These are phyloP conservation scores for Cavenderia fasciculata DNA, from an alignment of 78 protist species.

Conservation along the genomic window DNA sequence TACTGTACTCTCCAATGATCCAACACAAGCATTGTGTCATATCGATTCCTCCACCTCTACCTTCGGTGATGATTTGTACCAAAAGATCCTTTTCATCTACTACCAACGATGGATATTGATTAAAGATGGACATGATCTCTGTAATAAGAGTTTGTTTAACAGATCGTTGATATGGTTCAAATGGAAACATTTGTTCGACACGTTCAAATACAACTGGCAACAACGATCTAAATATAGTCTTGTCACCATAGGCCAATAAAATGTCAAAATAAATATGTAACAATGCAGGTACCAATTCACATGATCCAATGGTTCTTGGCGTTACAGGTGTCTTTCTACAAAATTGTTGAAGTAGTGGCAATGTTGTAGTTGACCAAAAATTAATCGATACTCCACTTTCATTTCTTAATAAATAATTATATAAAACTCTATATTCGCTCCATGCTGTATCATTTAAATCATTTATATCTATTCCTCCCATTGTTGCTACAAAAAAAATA, in stretches of 20 bases:
- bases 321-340: constrained; percentile 65
- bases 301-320: constrained; percentile 36
- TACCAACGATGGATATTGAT: constrained; percentile 14
- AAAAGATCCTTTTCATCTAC: constrained; percentile 37
- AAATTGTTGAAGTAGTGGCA: constrained; percentile 51
- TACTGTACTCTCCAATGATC: constrained; percentile 61
- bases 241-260: constrained; percentile 26
- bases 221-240: not conserved
- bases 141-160: constrained; percentile 32
- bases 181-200: constrained; percentile 53
- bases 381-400: constrained; percentile 75
- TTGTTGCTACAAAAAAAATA: constrained; percentile 1
- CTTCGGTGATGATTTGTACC: constrained; percentile 23
- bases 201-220: constrained; percentile 54
- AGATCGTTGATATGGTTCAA: constrained; percentile 23
- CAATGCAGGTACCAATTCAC: constrained; percentile 51
- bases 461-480: constrained; percentile 1
- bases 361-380: constrained; percentile 79
- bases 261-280: constrained; percentile 52
- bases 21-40: constrained; percentile 4
- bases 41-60: constrained; percentile 8
- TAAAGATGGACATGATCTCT: constrained; percentile 8
- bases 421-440: constrained; percentile 73
- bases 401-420: constrained; percentile 63
- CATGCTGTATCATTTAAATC: constrained; percentile 51